Evolutionary conservation across 371 early-diverging fungal species (phyloP).

Genomic region (Caulochytrium protostelioides): DNA sequence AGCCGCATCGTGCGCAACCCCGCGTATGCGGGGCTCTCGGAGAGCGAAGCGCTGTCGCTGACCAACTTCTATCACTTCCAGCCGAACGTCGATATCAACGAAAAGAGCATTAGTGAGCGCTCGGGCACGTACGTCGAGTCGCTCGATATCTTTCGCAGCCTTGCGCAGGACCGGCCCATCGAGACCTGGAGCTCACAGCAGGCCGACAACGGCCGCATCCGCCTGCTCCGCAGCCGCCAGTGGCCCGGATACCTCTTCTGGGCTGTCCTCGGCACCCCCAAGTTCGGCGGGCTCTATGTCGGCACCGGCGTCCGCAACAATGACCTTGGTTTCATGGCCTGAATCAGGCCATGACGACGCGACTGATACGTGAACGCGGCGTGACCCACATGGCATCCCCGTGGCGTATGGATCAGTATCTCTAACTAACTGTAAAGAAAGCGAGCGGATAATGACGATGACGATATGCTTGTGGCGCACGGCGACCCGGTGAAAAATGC

Average conservation of each 20-base stretch:
- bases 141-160: constrained; percentile 23
- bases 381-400: no score
- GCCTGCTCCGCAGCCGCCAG: constrained; percentile 15
- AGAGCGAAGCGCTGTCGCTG: constrained; percentile 2
- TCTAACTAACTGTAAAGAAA: no score
- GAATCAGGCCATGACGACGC: no score
- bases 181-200: constrained; percentile 13
- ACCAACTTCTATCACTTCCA: constrained; percentile 23
- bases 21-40: constrained; percentile 1
- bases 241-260: constrained; percentile 30
- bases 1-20: constrained; percentile 15
- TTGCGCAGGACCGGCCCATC: constrained; percentile 20
- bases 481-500: no score
- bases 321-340: constrained; percentile 27
- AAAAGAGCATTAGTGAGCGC: constrained; percentile 12
- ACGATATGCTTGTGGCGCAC: no score
- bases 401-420: no score
- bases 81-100: constrained; percentile 17
- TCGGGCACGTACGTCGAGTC: constrained; percentile 18
- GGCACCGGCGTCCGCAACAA: constrained; percentile 21
- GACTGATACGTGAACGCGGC: no score
- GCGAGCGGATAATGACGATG: no score
- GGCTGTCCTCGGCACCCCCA: constrained; percentile 13
- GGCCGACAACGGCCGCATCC: constrained; percentile 13
- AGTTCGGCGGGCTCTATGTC: constrained; percentile 16